Conservation (phyloP, 2,329 filamentous ascomycete genomes). For the Escovopsis weberi region DNA sequence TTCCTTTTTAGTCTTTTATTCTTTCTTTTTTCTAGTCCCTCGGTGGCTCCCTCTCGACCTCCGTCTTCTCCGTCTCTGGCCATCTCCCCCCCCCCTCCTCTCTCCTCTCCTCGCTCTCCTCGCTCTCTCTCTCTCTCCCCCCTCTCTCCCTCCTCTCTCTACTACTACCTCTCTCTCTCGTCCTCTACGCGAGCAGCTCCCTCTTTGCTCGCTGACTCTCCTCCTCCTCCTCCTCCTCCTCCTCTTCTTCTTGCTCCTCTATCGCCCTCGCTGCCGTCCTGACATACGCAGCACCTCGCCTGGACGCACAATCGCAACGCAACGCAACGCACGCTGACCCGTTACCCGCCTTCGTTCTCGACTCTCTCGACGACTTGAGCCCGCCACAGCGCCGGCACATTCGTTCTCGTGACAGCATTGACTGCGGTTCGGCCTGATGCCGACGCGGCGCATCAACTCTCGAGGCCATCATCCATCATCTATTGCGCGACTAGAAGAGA, state of each 20-base stretch:
- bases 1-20: not conserved
- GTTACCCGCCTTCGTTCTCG: slow-evolving; percentile 3
- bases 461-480: not conserved
- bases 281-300: no score
- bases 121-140: slow-evolving; percentile 2
- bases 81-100: no score
- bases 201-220: no score
- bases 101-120: no score
- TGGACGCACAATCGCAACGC: no score
- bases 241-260: no score
- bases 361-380: not conserved
- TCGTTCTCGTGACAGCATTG: not conserved
- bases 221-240: no score
- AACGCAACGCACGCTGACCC: not conserved
- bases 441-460: not conserved
- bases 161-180: not conserved
- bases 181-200: no score
- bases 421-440: not conserved
- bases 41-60: no score
- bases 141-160: slow-evolving; percentile 2
- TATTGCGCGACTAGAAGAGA: no score
- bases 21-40: not conserved
- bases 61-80: not conserved
- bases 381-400: not conserved
- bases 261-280: no score